Conservation (phyloP, 805 yeast genomes). For the Maudiozyma pseudohumilis region DNA sequence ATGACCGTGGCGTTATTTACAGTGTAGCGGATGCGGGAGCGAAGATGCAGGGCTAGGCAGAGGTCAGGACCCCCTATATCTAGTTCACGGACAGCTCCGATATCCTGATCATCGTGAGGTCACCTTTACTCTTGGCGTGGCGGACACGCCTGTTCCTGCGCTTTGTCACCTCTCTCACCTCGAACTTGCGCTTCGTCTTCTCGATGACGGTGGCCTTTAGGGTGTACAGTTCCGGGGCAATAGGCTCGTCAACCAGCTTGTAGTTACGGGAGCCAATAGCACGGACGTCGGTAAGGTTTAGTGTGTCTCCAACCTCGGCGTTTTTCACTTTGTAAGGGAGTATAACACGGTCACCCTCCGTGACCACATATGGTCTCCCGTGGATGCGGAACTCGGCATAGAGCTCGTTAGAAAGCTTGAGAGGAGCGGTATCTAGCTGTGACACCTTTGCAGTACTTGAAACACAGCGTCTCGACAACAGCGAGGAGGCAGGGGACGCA, state of each 20-base stretch:
- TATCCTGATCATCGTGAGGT: constrained; percentile 67
- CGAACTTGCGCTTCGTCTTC: constrained; percentile 71
- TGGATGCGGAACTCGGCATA: constrained; percentile 80
- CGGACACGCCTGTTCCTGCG: constrained; percentile 70
- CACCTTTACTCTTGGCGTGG: constrained; percentile 57
- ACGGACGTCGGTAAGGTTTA: constrained; percentile 63
- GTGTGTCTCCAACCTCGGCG: constrained; percentile 75
- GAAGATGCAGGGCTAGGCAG: too few species aligned
- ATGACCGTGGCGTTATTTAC: too few species aligned
- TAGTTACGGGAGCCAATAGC: constrained; percentile 80
- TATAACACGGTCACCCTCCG: constrained; percentile 78
- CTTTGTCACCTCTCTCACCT: constrained; percentile 62
- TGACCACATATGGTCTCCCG: constrained; percentile 77
- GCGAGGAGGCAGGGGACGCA: too few species aligned
- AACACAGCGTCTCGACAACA: too few species aligned
- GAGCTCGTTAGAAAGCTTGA: constrained; percentile 57
- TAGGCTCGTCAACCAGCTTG: constrained; percentile 49
- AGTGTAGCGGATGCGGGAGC: too few species aligned
- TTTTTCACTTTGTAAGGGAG: constrained; percentile 70
- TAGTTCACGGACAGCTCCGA: constrained; percentile 54
- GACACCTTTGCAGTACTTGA: too few species aligned
- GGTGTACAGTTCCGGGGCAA: constrained; percentile 44
- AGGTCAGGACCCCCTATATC: too few species aligned
- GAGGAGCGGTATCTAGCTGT: constrained; percentile 47
- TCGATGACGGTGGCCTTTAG: constrained; percentile 77